Evolutionary conservation across 2,329 filamentous ascomycete species (phyloP).

Genomic region (Ophiostoma sp.): DNA sequence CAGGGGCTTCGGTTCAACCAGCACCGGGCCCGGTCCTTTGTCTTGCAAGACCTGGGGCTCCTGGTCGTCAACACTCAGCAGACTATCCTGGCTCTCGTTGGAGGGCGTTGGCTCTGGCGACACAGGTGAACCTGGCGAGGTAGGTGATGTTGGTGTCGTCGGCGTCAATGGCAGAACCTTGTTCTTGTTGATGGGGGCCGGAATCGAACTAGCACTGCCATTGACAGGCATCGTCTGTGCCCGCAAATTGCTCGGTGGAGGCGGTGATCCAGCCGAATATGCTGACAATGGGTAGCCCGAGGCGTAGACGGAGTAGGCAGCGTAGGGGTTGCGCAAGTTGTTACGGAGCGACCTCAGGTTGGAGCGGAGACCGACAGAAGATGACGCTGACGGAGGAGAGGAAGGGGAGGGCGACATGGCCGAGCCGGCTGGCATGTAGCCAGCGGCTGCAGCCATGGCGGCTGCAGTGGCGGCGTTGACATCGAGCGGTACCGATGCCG

Average conservation of each 20-base stretch:
- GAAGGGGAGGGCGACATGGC: conserved; percentile 33
- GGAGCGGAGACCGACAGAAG: conserved; percentile 16
- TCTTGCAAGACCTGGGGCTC: not conserved
- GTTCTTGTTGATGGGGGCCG: conserved; percentile 31
- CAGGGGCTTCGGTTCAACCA: not conserved
- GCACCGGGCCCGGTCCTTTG: not conserved
- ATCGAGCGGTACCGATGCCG: not conserved
- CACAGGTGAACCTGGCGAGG: not conserved
- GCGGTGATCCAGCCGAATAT: conserved; percentile 10
- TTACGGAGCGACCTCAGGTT: conserved; percentile 25
- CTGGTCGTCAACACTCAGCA: not conserved
- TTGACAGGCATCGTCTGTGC: not conserved
- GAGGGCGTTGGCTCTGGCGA: conserved; percentile 23
- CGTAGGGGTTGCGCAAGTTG: conserved; percentile 23
- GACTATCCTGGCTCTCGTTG: conserved; percentile 32
- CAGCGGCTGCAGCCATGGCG: conserved; percentile 28
- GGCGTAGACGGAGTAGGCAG: conserved; percentile 10
- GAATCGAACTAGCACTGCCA: not conserved
- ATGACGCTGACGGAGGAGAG: conserved; percentile 31
- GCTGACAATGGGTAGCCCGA: conserved; percentile 18
- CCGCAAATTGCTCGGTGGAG: conserved; percentile 15
- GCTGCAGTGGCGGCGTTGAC: conserved; percentile 15
- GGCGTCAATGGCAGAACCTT: conserved; percentile 40
- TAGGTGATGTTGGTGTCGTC: conserved; percentile 9
- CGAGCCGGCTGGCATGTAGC: conserved; percentile 33